These are phyloP conservation scores for Draba incana DNA, from an alignment of 345 rosid species.

Conservation along the genomic window DNA sequence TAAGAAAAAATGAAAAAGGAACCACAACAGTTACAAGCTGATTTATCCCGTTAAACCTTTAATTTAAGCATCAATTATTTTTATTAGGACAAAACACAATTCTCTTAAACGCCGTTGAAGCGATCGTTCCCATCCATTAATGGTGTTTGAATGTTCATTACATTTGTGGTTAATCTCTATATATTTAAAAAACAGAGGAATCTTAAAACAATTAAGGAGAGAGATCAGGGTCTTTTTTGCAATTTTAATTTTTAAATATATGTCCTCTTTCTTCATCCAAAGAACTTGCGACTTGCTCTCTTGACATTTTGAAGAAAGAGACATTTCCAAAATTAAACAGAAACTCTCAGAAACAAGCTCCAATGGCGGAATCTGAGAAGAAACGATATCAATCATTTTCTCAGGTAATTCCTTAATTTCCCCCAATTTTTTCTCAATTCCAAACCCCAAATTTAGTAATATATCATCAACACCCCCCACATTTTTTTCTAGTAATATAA, in stretches of 20 bases:
- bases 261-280: constrained; percentile 11
- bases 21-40: too few species aligned
- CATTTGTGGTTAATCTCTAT: not conserved
- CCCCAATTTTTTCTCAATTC: not conserved
- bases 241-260: not conserved
- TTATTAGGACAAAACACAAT: too few species aligned
- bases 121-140: too few species aligned
- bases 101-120: too few species aligned
- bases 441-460: constrained; percentile 1
- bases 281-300: constrained; percentile 25
- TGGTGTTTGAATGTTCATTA: too few species aligned
- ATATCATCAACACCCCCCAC: constrained; percentile 7
- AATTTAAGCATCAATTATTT: not conserved
- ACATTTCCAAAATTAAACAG: constrained; percentile 21
- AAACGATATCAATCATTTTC: constrained; percentile 39
- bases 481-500: too few species aligned
- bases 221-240: not conserved
- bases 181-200: not conserved
- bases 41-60: not conserved
- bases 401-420: constrained; percentile 24
- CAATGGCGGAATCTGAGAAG: constrained; percentile 43
- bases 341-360: constrained; percentile 17
- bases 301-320: constrained; percentile 30
- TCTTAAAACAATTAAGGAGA: not conserved
- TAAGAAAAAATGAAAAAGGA: too few species aligned